Evolutionary conservation across 495 filamentous ascomycete species (phyloP), one percentile per base, ranked within the genome.

Genomic region (Thermochaetoides thermophila): DNA sequence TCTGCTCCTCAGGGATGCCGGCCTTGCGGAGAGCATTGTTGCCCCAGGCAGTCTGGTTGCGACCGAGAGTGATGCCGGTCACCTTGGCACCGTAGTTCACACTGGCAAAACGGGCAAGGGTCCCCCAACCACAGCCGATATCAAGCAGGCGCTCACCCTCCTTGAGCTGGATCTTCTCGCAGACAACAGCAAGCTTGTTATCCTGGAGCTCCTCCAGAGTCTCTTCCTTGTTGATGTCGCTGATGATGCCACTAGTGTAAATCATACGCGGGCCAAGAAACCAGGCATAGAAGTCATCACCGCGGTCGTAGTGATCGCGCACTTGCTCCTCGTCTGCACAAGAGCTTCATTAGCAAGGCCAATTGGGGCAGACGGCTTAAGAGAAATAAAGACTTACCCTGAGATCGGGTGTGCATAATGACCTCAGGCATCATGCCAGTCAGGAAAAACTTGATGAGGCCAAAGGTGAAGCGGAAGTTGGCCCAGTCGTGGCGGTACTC

Each of bases 231-330:
- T 68, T 69, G 49, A 75, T 67, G 47, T 91, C 80, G 12, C 71
- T 73, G 55, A 91, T 81, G 38, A 91, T 64, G 29, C 82, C 82
- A 9, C 76, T 81, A 27, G 83, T 87, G 57, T 87, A 91, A 56
- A 87, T 77, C 82, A 91, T 91, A 45, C 82, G 81, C 24, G 80
- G 82, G 39, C 82, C 83, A 28, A 91, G 69, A 63, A 87, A 87
- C 79, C 80, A 91, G 53, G 66, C 72, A 61, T 91, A 91, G 57
- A 82, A 81, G 58, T 91, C 82, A 55, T 89, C 78, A 44, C 82
- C 82, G 45, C 79, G 73, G 63, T 87, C 82, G 56, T 91, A 87
- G 58, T 85, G 79, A 42, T 78, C 76, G 39, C 82, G 80, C 26
- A 87, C 78, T 62, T 91, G 82, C 55, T 86, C 81, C 61, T 86